A percentile compares a stretch with the other conserved stretches of the same genome.
Evolutionary conservation across 2,329 filamentous ascomycete genomes (phyloP).

Genomic region (Nakataea oryzae): DNA sequence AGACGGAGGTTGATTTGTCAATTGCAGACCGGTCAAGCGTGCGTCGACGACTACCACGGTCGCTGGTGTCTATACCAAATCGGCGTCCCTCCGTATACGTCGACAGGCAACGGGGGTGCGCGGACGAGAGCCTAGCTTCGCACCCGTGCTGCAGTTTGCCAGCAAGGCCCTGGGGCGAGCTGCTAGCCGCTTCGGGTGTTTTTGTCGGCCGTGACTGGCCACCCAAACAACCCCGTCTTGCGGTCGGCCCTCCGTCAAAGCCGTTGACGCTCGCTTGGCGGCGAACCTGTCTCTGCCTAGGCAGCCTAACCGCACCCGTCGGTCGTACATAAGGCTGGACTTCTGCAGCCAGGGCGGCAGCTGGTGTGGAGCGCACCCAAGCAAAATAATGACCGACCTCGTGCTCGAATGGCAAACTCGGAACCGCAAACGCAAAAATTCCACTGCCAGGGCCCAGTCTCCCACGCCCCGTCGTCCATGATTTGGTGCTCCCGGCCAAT

Average conservation of each 20-base stretch:
- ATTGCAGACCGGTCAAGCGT: constrained; percentile 9
- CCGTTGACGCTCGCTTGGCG: not conserved
- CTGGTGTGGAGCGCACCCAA: not conserved
- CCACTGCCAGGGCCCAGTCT: not conserved
- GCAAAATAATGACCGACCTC: not conserved
- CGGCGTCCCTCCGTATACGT: not conserved
- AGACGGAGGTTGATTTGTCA: constrained; percentile 20
- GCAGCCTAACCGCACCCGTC: not conserved
- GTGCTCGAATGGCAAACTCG: not conserved
- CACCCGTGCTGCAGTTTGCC: too few species aligned
- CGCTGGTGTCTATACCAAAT: too few species aligned
- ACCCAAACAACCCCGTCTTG: not conserved
- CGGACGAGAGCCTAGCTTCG: not conserved
- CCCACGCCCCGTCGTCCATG: not conserved
- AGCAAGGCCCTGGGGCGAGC: not conserved
- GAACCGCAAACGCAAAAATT: not conserved
- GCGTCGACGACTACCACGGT: not conserved
- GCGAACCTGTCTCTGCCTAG: not conserved
- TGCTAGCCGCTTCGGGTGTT: not conserved
- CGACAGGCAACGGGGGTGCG: not conserved
- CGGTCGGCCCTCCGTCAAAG: not conserved
- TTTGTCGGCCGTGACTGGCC: not conserved
- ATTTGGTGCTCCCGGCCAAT: not conserved
- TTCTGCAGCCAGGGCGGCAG: not conserved
- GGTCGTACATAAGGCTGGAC: not conserved